These are phyloP conservation scores for Penicillium sp. DNA, from an alignment of 2,329 filamentous ascomycete genomes.

Conservation along the genomic window DNA sequence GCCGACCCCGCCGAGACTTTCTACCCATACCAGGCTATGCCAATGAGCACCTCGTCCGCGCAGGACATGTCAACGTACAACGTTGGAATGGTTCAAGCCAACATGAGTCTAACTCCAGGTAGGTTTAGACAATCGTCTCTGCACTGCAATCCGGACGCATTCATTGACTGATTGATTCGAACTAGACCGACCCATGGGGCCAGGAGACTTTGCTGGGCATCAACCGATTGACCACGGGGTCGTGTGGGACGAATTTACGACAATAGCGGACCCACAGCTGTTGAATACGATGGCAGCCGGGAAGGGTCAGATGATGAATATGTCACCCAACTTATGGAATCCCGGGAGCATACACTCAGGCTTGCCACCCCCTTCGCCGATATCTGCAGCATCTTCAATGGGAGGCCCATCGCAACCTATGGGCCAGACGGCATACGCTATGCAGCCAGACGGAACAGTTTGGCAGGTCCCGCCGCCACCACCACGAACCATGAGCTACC, in stretches of 20 bases:
- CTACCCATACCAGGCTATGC: constrained; percentile 38
- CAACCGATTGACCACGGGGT: constrained; percentile 37
- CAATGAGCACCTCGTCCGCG: constrained; percentile 31
- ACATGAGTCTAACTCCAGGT: constrained; percentile 41
- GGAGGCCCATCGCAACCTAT: constrained; percentile 35
- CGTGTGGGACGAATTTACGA: constrained; percentile 41
- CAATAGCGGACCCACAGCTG: constrained; percentile 38
- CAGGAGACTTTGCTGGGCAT: constrained; percentile 32
- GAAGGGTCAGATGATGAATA: constrained; percentile 37
- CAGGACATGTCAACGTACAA: constrained; percentile 38
- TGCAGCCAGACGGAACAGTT: constrained; percentile 39
- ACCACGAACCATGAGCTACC: constrained; percentile 37
- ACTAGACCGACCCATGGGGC: constrained; percentile 32
- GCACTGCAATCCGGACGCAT: not conserved
- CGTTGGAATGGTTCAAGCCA: constrained; percentile 31
- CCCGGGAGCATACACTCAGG: constrained; percentile 29
- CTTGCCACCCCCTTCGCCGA: constrained; percentile 30
- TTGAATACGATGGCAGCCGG: constrained; percentile 34
- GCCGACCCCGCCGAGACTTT: constrained; percentile 39
- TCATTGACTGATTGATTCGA: constrained; percentile 11
- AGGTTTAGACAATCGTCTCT: constrained; percentile 17
- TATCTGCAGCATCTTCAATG: constrained; percentile 33
- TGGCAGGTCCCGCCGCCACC: constrained; percentile 34
- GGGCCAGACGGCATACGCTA: constrained; percentile 30
- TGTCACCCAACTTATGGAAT: constrained; percentile 35